phyloP scores from a whole-genome alignment of 768 basidiomycete genomes.

The Auricularia cornea region DNA sequence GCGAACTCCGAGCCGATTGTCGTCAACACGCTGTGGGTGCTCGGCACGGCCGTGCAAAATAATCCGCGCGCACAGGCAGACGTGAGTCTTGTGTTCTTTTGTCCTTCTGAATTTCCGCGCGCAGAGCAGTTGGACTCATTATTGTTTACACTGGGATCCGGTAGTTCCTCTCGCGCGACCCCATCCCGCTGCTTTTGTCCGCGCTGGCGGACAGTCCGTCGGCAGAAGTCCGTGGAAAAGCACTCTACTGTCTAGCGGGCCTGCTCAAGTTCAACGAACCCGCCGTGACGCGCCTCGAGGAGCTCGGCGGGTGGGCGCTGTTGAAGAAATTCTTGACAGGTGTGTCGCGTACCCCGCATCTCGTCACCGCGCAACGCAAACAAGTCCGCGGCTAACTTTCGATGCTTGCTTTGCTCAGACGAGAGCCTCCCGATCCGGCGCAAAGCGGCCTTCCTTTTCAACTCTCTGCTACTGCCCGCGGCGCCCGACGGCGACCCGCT shows the following conservation, averaged over 20 bases:
- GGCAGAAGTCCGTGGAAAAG: conserved; percentile 60
- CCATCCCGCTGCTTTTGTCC: conserved; percentile 53
- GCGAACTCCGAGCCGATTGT: conserved; percentile 48
- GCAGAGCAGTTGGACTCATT: no score
- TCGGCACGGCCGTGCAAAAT: conserved; percentile 85
- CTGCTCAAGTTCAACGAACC: conserved; percentile 67
- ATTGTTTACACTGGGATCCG: no score
- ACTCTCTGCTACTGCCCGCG: conserved; percentile 53
- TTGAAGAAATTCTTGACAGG: conserved; percentile 56
- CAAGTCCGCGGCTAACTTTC: not conserved
- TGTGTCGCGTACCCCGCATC: conserved; percentile 16
- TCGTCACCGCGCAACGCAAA: not conserved
- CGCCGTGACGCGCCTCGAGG: conserved; percentile 48
- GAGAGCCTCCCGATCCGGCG: conserved; percentile 69
- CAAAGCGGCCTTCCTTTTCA: conserved; percentile 71
- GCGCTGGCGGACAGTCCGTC: conserved; percentile 24
- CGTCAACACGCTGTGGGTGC: conserved; percentile 70
- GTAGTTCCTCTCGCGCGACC: conserved; percentile 58
- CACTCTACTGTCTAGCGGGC: conserved; percentile 73
- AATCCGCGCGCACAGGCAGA: conserved; percentile 76
- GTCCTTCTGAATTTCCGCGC: no score
- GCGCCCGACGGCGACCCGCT: conserved; percentile 7
- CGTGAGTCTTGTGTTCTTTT: no score
- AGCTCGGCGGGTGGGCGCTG: conserved; percentile 54
- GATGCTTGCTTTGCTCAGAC: conserved; percentile 36